Evolutionary conservation across 192 early-diverging fungal species (phyloP), one percentile per base, ranked within the genome.

Genomic region (Coemansia sp.): DNA sequence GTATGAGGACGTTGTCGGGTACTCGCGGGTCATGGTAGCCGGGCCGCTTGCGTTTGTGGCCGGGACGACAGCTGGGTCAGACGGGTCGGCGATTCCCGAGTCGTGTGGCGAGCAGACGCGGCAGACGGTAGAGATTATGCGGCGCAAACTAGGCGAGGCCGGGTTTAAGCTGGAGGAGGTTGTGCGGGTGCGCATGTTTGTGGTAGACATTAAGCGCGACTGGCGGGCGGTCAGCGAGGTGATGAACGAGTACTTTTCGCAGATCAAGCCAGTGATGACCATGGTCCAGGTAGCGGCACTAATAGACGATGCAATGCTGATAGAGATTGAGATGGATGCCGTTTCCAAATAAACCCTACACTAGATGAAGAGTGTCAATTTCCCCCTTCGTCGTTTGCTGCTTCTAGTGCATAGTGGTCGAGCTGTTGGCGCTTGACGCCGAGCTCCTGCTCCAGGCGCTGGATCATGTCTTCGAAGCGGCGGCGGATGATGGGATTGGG

Each of bases 321-420:
- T 82, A 21, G 80, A 82, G 66, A 70, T 82, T 36, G 74, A 82
- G 32, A 61, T 77, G 46, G 70, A 77, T 56, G 74, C 74, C 12
- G 65, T 82, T 1, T 24, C 53, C 34, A 42, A 48, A 36, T 24
- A 46, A 37, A 33, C 44, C 24, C 42, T n/a, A n/a, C 15, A 29
- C 14, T 10, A 32, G 15, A 32, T 52, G 11, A 14, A n/a, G 27
- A 1, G 22, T 32, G 18, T 52, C 27, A 29, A 14, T n/a, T 7
- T 18, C 19, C 9, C 29, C 24, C 48, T 26, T 14, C 41, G n/a
- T 68, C 58, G 5, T 53, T 21, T 15, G 46, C 62, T 1, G n/a
- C 15, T 21, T 78, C 65, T 18, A 50, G 57, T 19, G 44, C 32
- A 18, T 72, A 68, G 9, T 58, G 53, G 21, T 60, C 62, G 12